Evolutionary conservation across 441 rosid genomes (phyloP), one percentile per base, ranked within the genome.

Genomic region (Arabidopsis hybrid): DNA sequence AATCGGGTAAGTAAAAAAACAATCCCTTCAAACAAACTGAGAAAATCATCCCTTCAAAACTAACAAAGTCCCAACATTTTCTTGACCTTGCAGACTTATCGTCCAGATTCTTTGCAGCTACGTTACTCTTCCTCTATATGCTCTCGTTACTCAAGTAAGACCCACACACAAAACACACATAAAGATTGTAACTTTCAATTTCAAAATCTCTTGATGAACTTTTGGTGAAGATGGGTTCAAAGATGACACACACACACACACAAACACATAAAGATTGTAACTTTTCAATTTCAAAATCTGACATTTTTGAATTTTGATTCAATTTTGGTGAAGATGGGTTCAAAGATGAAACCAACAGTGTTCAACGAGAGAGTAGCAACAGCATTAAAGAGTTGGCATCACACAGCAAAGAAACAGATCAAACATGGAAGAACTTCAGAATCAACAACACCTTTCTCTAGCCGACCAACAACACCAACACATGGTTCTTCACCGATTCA

Each of bases 121-220:
- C 89, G 85, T 89, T 60, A 95, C 97, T 7, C 91, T 92, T 69
- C 97, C 99, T 4, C 77, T 95, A 1, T 85, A 92, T 21, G 97
- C 99, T 26, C 99, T 92, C 2, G 92, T 95, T 31, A 86, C 97
- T 72, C 98, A 95, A 92, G 99, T 94, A 77, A 70, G 12, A 12
- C 11, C n/a, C n/a, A 43, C 12, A 8, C 59, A 60, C 16, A 21
- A 1, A 36, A 7, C n/a, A 46, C 18, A 53, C 12, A 39, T 2
- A 72, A 14, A 52, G 26, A 59, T 47, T 65, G 39, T 8, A 66
- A 51, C 34, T 64, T 49, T 57, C 32, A 36, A 2, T 38, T 57
- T 47, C 40, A 36, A 32, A 11, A 6, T 66, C 42, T 65, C 29
- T 3, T 3, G 31, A 62, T 2, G 7, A 9, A 21, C 29, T 61